A percentile compares a stretch with the other conserved stretches of the same genome.
phyloP scores from a whole-genome alignment of 1,284 basidiomycete genomes.

The Testicularia cyperi region DNA sequence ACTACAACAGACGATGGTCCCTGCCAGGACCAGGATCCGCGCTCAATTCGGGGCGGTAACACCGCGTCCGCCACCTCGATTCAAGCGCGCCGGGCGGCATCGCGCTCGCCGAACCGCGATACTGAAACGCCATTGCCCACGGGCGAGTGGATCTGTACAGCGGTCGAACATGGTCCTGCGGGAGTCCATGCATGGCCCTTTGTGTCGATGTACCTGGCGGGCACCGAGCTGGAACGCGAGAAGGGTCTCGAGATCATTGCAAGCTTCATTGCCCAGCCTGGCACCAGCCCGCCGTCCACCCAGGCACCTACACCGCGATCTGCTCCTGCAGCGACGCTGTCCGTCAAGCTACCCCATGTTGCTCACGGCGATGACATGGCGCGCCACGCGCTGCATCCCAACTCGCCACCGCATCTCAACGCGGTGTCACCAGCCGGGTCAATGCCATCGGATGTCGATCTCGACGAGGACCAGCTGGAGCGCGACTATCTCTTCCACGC shows the following conservation, averaged over 20 bases:
- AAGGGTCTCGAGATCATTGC: constrained; percentile 52
- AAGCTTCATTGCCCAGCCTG: constrained; percentile 35
- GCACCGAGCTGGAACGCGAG: constrained; percentile 48
- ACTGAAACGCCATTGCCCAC: background rate
- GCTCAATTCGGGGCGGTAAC: background rate
- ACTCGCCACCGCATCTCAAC: constrained; percentile 37
- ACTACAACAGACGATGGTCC: constrained; percentile 21
- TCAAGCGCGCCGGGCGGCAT: constrained; percentile 27
- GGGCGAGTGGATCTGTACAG: constrained; percentile 37
- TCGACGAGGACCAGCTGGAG: constrained; percentile 20
- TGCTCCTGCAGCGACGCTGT: constrained; percentile 1
- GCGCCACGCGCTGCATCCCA: background rate
- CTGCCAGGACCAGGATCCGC: constrained; percentile 17
- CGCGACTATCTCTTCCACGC: constrained; percentile 16
- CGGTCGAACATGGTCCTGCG: constrained; percentile 48
- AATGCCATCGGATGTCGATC: constrained; percentile 43
- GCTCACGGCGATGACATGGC: background rate
- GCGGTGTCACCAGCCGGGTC: constrained; percentile 39
- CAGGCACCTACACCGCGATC: constrained; percentile 9
- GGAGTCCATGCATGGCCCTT: constrained; percentile 60
- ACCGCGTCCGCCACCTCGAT: constrained; percentile 1
- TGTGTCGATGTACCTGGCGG: constrained; percentile 55
- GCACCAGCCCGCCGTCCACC: constrained; percentile 12
- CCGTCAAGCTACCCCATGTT: constrained; percentile 16
- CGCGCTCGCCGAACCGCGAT: constrained; percentile 13